These are phyloP conservation scores for Trichoderma orchidacearum DNA, from an alignment of 495 filamentous ascomycete species.

Conservation along the genomic window DNA sequence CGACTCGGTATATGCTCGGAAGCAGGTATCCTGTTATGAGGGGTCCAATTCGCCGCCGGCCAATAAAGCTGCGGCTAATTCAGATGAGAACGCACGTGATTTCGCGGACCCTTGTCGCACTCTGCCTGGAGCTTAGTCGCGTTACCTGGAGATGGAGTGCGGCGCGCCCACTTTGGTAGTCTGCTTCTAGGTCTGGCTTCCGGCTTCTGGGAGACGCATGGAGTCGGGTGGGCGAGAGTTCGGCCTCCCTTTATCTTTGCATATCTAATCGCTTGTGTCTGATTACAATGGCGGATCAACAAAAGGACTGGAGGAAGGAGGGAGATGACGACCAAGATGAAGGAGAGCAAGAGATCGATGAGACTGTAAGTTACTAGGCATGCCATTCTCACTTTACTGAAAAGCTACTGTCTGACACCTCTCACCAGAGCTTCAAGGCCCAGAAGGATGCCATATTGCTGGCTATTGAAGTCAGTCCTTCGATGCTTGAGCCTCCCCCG, in stretches of 20 bases:
- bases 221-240: too few species aligned
- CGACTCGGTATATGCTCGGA: neutral
- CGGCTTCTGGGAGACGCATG: neutral
- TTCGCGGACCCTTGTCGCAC: neutral
- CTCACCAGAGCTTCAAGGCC: conserved; percentile 66
- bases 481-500: conserved; percentile 65
- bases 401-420: neutral
- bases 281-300: conserved; percentile 32
- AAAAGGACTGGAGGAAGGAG: conserved; percentile 31
- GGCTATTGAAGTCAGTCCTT: conserved; percentile 85
- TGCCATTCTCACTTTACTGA: conserved; percentile 3
- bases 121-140: neutral
- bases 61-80: neutral
- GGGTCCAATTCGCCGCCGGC: neutral
- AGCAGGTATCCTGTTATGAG: neutral
- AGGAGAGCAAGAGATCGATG: conserved; percentile 64
- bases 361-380: conserved; percentile 40
- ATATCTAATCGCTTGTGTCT: too few species aligned
- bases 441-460: conserved; percentile 96
- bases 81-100: neutral
- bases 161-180: neutral
- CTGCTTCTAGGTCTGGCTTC: neutral
- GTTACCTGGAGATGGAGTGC: neutral
- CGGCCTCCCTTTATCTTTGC: too few species aligned
- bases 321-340: conserved; percentile 56